Evolutionary conservation across 139 green algal genomes (phyloP).

Genomic region (Chlamydomonas sp.): DNA sequence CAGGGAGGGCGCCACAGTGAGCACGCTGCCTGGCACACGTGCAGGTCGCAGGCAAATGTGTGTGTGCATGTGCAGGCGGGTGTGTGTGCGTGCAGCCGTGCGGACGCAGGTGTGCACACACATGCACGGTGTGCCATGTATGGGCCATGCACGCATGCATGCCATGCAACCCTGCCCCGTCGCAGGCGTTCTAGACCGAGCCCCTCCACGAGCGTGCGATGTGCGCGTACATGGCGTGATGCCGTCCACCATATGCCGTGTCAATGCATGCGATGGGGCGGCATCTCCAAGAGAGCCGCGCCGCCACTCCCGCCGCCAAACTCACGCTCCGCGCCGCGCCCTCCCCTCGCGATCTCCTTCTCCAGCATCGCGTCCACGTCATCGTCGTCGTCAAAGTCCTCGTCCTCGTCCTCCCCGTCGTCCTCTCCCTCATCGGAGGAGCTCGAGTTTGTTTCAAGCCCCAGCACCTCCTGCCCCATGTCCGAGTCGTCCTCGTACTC

Average conservation of each 20-base stretch:
- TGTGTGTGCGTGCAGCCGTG: not conserved
- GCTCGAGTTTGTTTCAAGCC: too few species aligned
- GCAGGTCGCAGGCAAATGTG: not conserved
- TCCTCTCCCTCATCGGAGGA: too few species aligned
- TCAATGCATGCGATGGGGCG: too few species aligned
- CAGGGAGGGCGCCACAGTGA: too few species aligned
- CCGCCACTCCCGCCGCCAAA: not conserved
- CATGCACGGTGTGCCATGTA: not conserved
- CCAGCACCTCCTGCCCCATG: too few species aligned
- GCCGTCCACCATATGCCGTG: too few species aligned
- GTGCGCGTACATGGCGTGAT: too few species aligned
- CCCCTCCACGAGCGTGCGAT: too few species aligned
- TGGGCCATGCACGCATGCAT: not conserved
- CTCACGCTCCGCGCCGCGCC: not conserved
- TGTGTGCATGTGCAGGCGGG: not conserved
- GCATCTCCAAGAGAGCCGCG: too few species aligned
- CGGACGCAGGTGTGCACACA: not conserved
- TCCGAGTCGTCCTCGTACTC: too few species aligned
- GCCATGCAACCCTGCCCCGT: not conserved
- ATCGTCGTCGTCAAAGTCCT: not conserved
- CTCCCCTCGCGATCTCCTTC: not conserved
- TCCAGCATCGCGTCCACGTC: not conserved
- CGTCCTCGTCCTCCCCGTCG: too few species aligned
- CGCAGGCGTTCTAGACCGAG: too few species aligned
- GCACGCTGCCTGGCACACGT: not conserved